Conservation (phyloP, 2,329 filamentous ascomycete species). For the Fusarium mexicanum region DNA sequence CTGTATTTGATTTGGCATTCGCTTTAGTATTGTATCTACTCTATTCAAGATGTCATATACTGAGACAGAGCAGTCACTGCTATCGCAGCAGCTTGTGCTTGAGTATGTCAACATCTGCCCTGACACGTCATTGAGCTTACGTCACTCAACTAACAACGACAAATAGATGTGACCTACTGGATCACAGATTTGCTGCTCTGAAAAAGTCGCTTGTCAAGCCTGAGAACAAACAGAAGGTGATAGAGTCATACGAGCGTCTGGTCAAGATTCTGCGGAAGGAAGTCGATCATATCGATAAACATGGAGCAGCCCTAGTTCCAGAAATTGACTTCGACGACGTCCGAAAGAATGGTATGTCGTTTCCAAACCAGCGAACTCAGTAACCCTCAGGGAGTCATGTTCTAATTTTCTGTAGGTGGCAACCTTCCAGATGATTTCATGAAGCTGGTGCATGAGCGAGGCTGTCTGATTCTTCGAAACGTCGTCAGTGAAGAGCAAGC, state of each 20-base stretch:
- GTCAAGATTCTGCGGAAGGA: neutral
- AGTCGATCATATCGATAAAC: neutral
- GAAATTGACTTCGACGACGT: neutral
- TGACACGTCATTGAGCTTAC: accelerated
- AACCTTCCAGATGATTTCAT: neutral
- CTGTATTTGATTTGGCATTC: too few species aligned
- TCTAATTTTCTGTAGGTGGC: neutral
- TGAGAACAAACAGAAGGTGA: neutral
- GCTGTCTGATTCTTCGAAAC: neutral
- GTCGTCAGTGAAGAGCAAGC: neutral
- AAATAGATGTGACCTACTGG: neutral
- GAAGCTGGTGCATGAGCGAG: neutral
- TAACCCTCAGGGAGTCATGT: accelerated
- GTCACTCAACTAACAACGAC: neutral
- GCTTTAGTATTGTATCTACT: accelerated
- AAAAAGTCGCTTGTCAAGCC: neutral
- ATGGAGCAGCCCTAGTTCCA: neutral
- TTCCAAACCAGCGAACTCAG: neutral
- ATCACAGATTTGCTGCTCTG: neutral
- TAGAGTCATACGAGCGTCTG: neutral
- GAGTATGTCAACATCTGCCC: neutral
- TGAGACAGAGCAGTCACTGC: neutral
- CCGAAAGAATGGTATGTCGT: neutral
- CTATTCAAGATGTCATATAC: neutral
- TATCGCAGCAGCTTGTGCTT: neutral